Base-by-base conservation (phyloP, 2,329 filamentous ascomycete species). In the Periconia sp. region DNA sequence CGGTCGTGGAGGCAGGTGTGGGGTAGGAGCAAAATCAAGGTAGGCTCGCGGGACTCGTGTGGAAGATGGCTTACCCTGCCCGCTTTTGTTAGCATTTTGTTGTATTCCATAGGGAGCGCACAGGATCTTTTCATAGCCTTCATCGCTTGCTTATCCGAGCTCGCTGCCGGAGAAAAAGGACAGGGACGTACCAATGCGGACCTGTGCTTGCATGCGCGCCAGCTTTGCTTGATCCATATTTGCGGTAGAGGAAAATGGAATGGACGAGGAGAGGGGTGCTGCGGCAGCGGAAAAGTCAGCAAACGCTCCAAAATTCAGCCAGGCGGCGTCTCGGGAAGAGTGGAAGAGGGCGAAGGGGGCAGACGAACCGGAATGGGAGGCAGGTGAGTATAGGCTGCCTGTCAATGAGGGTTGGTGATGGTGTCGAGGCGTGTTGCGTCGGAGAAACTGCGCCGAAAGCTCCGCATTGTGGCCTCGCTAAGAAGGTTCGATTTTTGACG, bases 211-310 rank as follows among this genome's bases (percentile, higher is more conserved):
- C 73, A 76, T 75, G 60, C 71, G 70, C 64, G 74, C 74, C 65
- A 76, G 69, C 73, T 76, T 76, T 64, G 72, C 74, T 62, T 75
- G 72, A 74, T 76, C 74, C 74, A 76, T 76, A 70, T 65, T 75
- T 74, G 72, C 69, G 68, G 67, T 71, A 52, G 60, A 57, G 59
- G 53, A 56, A 56, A 58, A 47, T 49, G 41, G 31, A 41, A 18
- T 9, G 45, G 43, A 50, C 47, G 44, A 31, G 18, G 35, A 37
- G 49, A 42, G 45, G 23, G 44, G 19, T 42, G 47, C 47, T 49
- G 46, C 49, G 27, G 45, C 45, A 23, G 31, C 40, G 17, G 35
- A 18, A 35, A 37, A 14, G 49, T 55, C 37, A 55, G 53, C 42
- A 42, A 35, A 8, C 15, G 14, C 9, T 35, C 17, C 10, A 45